These are phyloP conservation scores for Lineolata rhizophorae DNA, from an alignment of 495 filamentous ascomycete species.

Conservation along the genomic window DNA sequence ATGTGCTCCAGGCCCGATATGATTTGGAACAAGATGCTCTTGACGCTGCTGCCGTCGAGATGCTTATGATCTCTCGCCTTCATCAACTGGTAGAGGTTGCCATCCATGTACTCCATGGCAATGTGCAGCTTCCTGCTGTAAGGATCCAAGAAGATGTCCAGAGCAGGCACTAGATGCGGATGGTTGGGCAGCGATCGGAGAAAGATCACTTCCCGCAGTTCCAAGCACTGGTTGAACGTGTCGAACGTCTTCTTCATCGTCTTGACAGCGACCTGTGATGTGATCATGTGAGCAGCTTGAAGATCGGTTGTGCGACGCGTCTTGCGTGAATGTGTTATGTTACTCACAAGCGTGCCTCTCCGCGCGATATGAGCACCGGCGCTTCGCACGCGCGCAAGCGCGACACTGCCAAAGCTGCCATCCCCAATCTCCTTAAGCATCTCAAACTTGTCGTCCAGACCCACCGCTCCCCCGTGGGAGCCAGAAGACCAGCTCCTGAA, in stretches of 20 bases:
- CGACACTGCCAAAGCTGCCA: constrained; percentile 95
- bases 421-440: constrained; percentile 95
- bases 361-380: constrained; percentile 77
- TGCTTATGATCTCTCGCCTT: constrained; percentile 90
- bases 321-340: neutral
- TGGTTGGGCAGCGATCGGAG: constrained; percentile 71
- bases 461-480: constrained; percentile 1
- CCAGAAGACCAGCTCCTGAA: constrained; percentile 14
- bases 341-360: constrained; percentile 66
- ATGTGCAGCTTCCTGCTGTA: constrained; percentile 92
- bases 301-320: neutral
- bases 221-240: constrained; percentile 67
- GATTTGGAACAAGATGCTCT: constrained; percentile 96
- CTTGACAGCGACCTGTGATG: constrained; percentile 98
- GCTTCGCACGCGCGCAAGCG: constrained; percentile 70
- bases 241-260: constrained; percentile 99
- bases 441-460: constrained; percentile 61
- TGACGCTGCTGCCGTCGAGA: constrained; percentile 76
- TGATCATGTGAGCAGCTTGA: constrained; percentile 13
- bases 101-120: constrained; percentile 99
- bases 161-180: constrained; percentile 78
- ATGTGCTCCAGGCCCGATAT: constrained; percentile 91
- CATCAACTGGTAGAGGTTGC: constrained; percentile 97
- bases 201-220: constrained; percentile 93
- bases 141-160: constrained; percentile 97